Evolutionary conservation across 768 basidiomycete species (phyloP).

Genomic region (Tylopilus intermedius): DNA sequence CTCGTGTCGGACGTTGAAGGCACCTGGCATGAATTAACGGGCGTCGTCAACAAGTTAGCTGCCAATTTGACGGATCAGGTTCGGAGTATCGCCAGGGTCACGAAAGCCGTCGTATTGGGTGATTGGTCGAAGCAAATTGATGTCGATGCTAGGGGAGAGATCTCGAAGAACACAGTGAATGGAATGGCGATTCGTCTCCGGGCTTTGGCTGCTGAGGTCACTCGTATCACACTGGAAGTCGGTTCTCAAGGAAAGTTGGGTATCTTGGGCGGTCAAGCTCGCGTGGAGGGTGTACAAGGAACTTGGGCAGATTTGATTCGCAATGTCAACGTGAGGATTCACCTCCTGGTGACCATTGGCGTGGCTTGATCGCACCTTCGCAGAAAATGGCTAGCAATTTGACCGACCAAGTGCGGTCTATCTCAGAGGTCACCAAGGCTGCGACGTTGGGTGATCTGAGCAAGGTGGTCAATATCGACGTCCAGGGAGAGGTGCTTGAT

Average conservation of each 20-base stretch:
- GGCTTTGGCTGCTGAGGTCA: constrained; percentile 76
- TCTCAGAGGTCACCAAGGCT: constrained; percentile 78
- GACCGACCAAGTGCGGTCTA: constrained; percentile 85
- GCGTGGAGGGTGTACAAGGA: constrained; percentile 86
- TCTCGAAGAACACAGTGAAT: constrained; percentile 63
- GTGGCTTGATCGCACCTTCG: background rate
- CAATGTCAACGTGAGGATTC: constrained; percentile 71
- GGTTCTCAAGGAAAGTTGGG: constrained; percentile 87
- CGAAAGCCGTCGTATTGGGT: constrained; percentile 78
- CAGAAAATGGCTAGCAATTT: constrained; percentile 86
- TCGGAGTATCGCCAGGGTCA: constrained; percentile 56
- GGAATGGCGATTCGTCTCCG: constrained; percentile 50
- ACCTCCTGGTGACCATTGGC: background rate
- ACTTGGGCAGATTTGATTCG: constrained; percentile 89
- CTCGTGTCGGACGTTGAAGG: constrained; percentile 85
- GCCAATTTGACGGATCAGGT: constrained; percentile 67
- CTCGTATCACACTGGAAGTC: constrained; percentile 79
- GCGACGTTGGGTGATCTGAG: constrained; percentile 80
- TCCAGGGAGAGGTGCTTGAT: constrained; percentile 91
- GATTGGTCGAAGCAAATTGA: constrained; percentile 89
- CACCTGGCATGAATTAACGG: constrained; percentile 82
- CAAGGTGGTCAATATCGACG: constrained; percentile 85
- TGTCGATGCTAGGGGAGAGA: constrained; percentile 87
- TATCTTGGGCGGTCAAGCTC: constrained; percentile 86
- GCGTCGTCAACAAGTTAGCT: constrained; percentile 77